phyloP scores from a whole-genome alignment of 2,329 filamentous ascomycete genomes.

The Curvularia spicifera region DNA sequence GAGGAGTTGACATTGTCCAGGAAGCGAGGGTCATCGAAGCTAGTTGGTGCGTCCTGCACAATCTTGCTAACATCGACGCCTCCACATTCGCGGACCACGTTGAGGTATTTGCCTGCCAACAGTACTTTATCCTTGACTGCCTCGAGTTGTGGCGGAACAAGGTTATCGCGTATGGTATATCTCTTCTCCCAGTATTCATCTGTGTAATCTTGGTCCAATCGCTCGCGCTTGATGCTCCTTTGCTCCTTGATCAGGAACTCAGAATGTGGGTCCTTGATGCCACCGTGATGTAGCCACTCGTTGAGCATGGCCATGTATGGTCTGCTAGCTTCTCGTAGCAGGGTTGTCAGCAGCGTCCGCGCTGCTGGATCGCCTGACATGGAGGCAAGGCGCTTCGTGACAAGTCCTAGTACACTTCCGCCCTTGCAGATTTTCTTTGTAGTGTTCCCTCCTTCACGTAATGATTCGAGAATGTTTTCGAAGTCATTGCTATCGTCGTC shows the following conservation, averaged over 20 bases:
- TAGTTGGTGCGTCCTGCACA: slow-evolving; percentile 84
- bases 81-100: slow-evolving; percentile 95
- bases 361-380: slow-evolving; percentile 95
- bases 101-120: slow-evolving; percentile 94
- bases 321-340: slow-evolving; percentile 85
- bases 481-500: slow-evolving; percentile 82
- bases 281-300: slow-evolving; percentile 96
- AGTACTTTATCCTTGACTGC: slow-evolving; percentile 92
- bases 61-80: slow-evolving; percentile 92
- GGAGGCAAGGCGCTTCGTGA: slow-evolving; percentile 82
- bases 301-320: slow-evolving; percentile 99
- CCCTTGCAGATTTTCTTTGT: slow-evolving; percentile 95
- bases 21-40: slow-evolving; percentile 90
- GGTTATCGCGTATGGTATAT: slow-evolving; percentile 90
- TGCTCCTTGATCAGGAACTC: slow-evolving; percentile 97
- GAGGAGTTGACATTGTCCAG: slow-evolving; percentile 95
- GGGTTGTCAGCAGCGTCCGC: slow-evolving; percentile 76
- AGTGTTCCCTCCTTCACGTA: slow-evolving; percentile 84
- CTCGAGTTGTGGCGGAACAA: slow-evolving; percentile 90
- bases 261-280: slow-evolving; percentile 89
- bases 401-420: slow-evolving; percentile 87
- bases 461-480: slow-evolving; percentile 88
- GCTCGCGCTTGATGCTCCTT: slow-evolving; percentile 89
- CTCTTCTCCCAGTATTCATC: slow-evolving; percentile 99
- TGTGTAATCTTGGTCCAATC: slow-evolving; percentile 93